These are phyloP conservation scores for Neurospora sp. DNA, from an alignment of 495 filamentous ascomycete genomes.

Conservation along the genomic window DNA sequence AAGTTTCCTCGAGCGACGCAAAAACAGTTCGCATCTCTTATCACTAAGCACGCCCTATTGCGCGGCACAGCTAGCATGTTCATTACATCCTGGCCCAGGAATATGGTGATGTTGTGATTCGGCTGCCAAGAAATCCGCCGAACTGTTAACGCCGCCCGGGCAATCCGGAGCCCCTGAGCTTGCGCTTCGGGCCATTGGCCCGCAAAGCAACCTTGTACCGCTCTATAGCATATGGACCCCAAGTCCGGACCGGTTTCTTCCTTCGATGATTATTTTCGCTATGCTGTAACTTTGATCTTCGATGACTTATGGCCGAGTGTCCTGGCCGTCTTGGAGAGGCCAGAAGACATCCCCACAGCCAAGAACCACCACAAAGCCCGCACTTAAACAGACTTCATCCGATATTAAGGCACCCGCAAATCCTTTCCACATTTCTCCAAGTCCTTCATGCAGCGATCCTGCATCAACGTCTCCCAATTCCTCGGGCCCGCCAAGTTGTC, in stretches of 20 bases:
- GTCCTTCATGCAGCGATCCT: background rate
- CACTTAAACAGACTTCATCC: background rate
- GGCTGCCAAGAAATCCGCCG: background rate
- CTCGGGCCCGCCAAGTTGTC: background rate
- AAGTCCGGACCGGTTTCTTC: background rate
- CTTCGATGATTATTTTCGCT: background rate
- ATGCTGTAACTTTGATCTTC: background rate
- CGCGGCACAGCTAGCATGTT: background rate
- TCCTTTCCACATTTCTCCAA: background rate
- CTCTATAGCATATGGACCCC: background rate
- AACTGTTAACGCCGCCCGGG: background rate
- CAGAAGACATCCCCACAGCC: background rate
- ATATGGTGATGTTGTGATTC: background rate
- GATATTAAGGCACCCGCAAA: background rate
- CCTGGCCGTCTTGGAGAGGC: background rate
- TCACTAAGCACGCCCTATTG: too few species aligned
- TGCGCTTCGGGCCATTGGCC: background rate
- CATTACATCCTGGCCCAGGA: background rate
- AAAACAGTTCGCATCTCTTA: too few species aligned
- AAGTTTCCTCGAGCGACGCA: too few species aligned
- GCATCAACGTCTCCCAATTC: background rate
- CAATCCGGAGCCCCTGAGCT: background rate
- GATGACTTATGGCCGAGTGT: background rate
- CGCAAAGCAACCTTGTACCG: background rate
- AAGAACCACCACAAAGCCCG: background rate